Base-by-base conservation (phyloP, 2,329 filamentous ascomycete species). In the Fusarium irregulare region DNA sequence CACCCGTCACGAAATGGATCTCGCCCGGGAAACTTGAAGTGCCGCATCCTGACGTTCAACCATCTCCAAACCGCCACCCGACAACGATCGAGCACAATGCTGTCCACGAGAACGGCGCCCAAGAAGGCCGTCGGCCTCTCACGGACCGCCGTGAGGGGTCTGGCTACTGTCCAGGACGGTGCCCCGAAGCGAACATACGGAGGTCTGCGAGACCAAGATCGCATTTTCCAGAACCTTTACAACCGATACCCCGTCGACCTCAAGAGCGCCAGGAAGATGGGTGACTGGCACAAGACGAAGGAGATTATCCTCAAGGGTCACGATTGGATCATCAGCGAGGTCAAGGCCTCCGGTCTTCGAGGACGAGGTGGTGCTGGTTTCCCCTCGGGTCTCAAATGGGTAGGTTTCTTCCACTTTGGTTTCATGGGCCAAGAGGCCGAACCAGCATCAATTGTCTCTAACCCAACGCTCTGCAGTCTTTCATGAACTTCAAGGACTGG, bases 401-500 rank as follows among this genome's bases (percentile, higher is more conserved):
- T 97, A 89, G 75, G 90, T 85, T 73, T 61, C 63, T 66, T 30
- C 37, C 44, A 41, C 18, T 55, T 61, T 61, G 61, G 27, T 49
- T 61, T 46, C 40, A 56, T 21, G 16, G 63, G 58, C 58, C 64
- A 62, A 45, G 51, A 54, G 59, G 60, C 64, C 61, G 48, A 49
- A 41, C 70, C 75, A 72, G 76, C 67, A 59, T 53, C 58, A 56
- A 69, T 60, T 64, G 60, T 66, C 55, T 66, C 62, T 66, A 66
- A 61, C 60, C 64, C 70, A 60, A 73, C 54, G 45, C 55, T 76
- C 53, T 56, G 37, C 64, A 97, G 94, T 98, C 94, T 51, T 99
- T 99, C 83, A 99, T 99, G 96, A 99, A 99, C 87, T 94, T 95
- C 87, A 98, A 98, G 84, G 96, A 94, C 77, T 99, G 96, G 96